Percentiles rank a stretch among this genome's conserved stretches.
Conservation (phyloP, 177 flowering plant genomes). For the Tripterygium wilfordii region DNA sequence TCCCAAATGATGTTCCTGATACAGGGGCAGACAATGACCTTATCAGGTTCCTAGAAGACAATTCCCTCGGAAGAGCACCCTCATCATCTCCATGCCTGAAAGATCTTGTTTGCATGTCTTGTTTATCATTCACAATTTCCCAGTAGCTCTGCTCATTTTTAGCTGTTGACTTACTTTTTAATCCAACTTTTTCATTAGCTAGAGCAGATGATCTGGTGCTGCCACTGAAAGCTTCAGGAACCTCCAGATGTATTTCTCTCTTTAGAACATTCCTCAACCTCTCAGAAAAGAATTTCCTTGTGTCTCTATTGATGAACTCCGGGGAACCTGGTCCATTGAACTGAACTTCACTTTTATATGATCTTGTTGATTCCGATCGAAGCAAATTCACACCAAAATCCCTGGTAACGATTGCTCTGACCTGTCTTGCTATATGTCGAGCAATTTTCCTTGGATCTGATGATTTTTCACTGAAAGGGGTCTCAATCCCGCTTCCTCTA, state of each 20-base stretch:
- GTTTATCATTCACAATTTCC: conserved; percentile 32
- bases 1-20: conserved; percentile 87
- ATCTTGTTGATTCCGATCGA: conserved; percentile 79
- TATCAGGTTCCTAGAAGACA: conserved; percentile 73
- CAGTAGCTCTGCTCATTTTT: conserved; percentile 19
- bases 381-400: conserved; percentile 49
- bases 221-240: conserved; percentile 15
- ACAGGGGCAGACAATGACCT: conserved; percentile 94
- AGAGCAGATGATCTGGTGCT: conserved; percentile 31
- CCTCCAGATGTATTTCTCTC: conserved; percentile 30
- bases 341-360: conserved; percentile 63
- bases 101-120: conserved; percentile 48
- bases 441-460: conserved; percentile 59
- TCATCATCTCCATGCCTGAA: conserved; percentile 53
- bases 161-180: conserved; percentile 20
- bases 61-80: conserved; percentile 28
- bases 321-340: conserved; percentile 51
- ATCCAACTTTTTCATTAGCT: conserved; percentile 18
- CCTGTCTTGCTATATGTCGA: conserved; percentile 53
- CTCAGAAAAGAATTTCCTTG: conserved; percentile 65
- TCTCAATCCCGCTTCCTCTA: conserved; percentile 72
- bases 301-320: conserved; percentile 58
- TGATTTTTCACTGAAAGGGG: conserved; percentile 63
- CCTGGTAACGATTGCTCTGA: conserved; percentile 55
- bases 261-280: conserved; percentile 64